Evolutionary conservation across 768 basidiomycete genomes (phyloP).

Genomic region (Lenzites betulinus): DNA sequence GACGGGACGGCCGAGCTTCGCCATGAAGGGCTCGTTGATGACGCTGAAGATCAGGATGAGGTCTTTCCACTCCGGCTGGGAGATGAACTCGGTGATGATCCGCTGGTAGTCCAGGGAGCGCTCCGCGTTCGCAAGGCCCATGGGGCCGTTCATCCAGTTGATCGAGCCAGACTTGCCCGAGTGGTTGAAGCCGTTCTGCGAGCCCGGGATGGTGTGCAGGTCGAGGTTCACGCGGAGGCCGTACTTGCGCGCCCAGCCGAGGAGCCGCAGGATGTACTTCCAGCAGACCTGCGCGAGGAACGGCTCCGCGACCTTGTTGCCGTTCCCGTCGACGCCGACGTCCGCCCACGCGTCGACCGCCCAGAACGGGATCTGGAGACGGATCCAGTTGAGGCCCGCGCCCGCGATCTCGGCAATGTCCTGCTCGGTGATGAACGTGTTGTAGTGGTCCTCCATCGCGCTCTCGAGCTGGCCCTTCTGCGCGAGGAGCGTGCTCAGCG

Average conservation of each 20-base stretch:
- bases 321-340: constrained; percentile 26
- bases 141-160: constrained; percentile 68
- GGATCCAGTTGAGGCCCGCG: constrained; percentile 84
- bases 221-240: constrained; percentile 84
- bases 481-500: constrained; percentile 61
- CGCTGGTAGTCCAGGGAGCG: constrained; percentile 77
- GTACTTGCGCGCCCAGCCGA: constrained; percentile 88
- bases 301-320: constrained; percentile 52
- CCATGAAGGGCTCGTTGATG: constrained; percentile 60
- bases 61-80: constrained; percentile 67
- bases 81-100: constrained; percentile 77
- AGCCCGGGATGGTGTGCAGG: constrained; percentile 77
- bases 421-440: constrained; percentile 65
- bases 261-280: constrained; percentile 77
- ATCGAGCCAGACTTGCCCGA: constrained; percentile 60
- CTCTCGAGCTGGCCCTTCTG: constrained; percentile 43
- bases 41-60: constrained; percentile 65
- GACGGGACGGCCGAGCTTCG: constrained; percentile 52
- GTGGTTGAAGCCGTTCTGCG: constrained; percentile 71
- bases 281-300: constrained; percentile 75
- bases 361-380: constrained; percentile 85
- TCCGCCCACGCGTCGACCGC: constrained; percentile 73
- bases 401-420: constrained; percentile 35
- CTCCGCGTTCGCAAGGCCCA: constrained; percentile 88
- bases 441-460: constrained; percentile 64